Conservation (phyloP, 768 basidiomycete genomes). For the Chiua virens region DNA sequence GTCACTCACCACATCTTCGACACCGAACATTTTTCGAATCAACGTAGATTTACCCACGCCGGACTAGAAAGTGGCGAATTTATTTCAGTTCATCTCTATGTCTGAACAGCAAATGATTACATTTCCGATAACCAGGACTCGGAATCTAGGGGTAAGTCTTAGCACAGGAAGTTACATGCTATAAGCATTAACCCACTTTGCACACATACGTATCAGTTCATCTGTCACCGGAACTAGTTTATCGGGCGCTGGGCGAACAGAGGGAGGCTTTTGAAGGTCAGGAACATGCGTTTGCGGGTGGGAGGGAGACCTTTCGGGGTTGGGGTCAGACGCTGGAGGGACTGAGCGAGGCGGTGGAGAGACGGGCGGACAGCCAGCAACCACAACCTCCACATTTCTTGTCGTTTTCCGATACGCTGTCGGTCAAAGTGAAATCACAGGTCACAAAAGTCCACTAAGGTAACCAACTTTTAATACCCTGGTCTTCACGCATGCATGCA, state of each 20-base stretch:
- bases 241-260: no score
- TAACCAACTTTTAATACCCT: conserved; percentile 6
- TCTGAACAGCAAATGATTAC: neutral
- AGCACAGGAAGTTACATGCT: neutral
- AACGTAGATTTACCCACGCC: conserved; percentile 18
- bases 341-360: no score
- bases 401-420: conserved; percentile 9
- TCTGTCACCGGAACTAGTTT: conserved; percentile 6
- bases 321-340: neutral
- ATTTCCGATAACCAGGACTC: conserved; percentile 18
- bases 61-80: no score
- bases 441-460: neutral
- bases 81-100: neutral
- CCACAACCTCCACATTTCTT: conserved; percentile 10
- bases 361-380: neutral
- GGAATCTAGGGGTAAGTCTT: conserved; percentile 3
- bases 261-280: neutral
- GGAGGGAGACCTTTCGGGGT: no score
- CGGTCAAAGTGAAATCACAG: neutral
- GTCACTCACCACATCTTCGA: conserved; percentile 8
- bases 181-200: neutral
- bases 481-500: neutral
- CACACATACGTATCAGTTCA: conserved; percentile 8
- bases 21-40: conserved; percentile 12
- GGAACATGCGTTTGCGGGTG: no score